Conservation (phyloP, 805 yeast species). For the Kodamaea leandrae region DNA sequence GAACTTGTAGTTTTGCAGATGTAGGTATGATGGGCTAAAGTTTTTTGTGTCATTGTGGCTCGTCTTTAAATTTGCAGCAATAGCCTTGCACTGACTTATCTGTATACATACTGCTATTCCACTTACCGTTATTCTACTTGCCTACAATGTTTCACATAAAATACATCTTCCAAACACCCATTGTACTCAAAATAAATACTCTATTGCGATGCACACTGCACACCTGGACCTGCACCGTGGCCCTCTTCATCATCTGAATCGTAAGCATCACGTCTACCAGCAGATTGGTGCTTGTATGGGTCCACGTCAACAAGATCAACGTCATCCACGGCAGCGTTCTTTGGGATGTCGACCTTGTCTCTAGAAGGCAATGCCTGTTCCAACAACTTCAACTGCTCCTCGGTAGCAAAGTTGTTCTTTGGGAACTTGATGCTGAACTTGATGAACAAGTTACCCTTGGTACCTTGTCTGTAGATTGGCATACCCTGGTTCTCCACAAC, state of each 20-base stretch:
- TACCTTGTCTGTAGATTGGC: slow-evolving; percentile 91
- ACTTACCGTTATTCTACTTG: neutral
- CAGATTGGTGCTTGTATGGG: slow-evolving; percentile 54
- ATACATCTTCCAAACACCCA: neutral
- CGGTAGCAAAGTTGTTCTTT: slow-evolving; percentile 62
- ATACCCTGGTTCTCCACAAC: slow-evolving; percentile 93
- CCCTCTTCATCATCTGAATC: slow-evolving; percentile 47
- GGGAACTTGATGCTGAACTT: slow-evolving; percentile 93
- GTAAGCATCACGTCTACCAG: slow-evolving; percentile 42
- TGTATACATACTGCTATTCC: too few species aligned
- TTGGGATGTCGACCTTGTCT: slow-evolving; percentile 58
- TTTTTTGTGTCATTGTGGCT: too few species aligned
- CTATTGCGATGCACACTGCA: slow-evolving; percentile 93
- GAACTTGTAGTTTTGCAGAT: too few species aligned
- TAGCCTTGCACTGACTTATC: too few species aligned
- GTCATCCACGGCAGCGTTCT: slow-evolving; percentile 75
- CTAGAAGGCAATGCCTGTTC: slow-evolving; percentile 81
- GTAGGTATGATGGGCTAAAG: too few species aligned
- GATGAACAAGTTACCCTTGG: slow-evolving; percentile 81
- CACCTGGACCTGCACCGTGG: slow-evolving; percentile 64
- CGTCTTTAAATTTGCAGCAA: too few species aligned
- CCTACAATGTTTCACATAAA: neutral
- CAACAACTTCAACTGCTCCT: slow-evolving; percentile 68
- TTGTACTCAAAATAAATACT: slow-evolving; percentile 11
- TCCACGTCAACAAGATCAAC: slow-evolving; percentile 69